phyloP scores from a whole-genome alignment of 495 filamentous ascomycete species.

The Cercophora scortea region DNA sequence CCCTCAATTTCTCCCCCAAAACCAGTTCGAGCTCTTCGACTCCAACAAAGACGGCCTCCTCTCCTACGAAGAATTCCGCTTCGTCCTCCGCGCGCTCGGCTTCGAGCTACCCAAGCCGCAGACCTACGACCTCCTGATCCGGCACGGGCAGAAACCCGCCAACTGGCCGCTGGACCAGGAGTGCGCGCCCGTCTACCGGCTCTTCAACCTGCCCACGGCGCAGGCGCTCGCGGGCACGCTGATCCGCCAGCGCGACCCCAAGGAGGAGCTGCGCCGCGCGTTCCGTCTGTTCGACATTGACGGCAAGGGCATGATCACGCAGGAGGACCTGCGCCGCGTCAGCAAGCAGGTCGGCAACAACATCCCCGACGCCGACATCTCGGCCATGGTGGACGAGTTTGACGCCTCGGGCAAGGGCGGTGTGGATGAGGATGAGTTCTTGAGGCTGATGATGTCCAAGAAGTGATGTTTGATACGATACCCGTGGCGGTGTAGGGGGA shows the following conservation, averaged over 20 bases:
- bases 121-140: conserved; percentile 28
- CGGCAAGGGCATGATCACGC: conserved; percentile 73
- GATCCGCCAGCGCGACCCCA: conserved; percentile 73
- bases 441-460: conserved; percentile 39
- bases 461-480: conserved; percentile 9
- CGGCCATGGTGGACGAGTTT: conserved; percentile 98
- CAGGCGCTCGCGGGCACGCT: conserved; percentile 71
- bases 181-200: conserved; percentile 26
- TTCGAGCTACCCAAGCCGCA: conserved; percentile 52
- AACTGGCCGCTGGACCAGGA: conserved; percentile 29
- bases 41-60: conserved; percentile 90
- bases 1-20: not conserved
- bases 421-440: conserved; percentile 85
- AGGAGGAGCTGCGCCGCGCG: conserved; percentile 84
- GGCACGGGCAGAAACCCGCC: conserved; percentile 25
- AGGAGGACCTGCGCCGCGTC: conserved; percentile 79
- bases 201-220: conserved; percentile 42
- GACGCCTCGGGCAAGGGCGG: conserved; percentile 87
- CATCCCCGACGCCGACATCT: conserved; percentile 84
- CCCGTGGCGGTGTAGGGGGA: not conserved
- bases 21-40: conserved; percentile 90
- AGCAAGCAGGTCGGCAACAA: conserved; percentile 87
- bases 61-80: conserved; percentile 97
- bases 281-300: conserved; percentile 78
- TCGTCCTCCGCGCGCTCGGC: conserved; percentile 91